Base-by-base conservation (phyloP, 2,329 filamentous ascomycete genomes). In the Rhynchosporium secalis region DNA sequence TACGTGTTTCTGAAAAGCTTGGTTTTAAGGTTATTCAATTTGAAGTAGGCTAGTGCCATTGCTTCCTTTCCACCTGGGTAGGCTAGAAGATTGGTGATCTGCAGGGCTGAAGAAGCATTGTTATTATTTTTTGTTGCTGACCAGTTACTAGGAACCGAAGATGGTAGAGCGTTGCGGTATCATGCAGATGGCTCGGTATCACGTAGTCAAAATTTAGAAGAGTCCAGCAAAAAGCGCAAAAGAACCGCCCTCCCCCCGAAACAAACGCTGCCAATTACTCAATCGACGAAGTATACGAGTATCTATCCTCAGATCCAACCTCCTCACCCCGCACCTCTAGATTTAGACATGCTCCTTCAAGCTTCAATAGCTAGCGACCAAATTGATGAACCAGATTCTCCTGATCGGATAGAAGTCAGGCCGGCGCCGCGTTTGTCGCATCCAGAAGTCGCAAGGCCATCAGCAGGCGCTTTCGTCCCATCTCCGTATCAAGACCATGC, bases 101-200 rank as follows among this genome's bases (percentile, higher is more conserved):
- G 26, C n/a, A n/a, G 9, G n/a, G 8, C 9, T n/a, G 8, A 6
- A 8, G 9, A 26, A 46, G 29, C 45, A 48, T n/a, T 46, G 9
- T 51, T n/a, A 26, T 26, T n/a, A n/a, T n/a, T 15, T 20, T 46
- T 56, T 46, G 49, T 48, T 57, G 31, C 56, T 64, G 36, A 66
- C 47, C 43, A 41, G 47, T 15, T 36, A 40, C 12, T 58, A 70
- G 70, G 69, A 13, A 60, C 45, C 15, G 62, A 61, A 20, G 70
- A 70, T 64, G 68, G 68, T 38, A 65, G 68, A 43, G 62, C 66
- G 38, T 51, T 68, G 15, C 56, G 69, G 29, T 69, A 71, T 51
- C 57, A 66, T 20, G 48, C 63, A 5, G 64, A 66, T n/a, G 62
- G 67, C 46, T 65, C 67, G n/a, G 67, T 67, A 41, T 56, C 63